These are phyloP conservation scores for Tylopilus sp. DNA, from an alignment of 1,284 basidiomycete species.

Conservation along the genomic window DNA sequence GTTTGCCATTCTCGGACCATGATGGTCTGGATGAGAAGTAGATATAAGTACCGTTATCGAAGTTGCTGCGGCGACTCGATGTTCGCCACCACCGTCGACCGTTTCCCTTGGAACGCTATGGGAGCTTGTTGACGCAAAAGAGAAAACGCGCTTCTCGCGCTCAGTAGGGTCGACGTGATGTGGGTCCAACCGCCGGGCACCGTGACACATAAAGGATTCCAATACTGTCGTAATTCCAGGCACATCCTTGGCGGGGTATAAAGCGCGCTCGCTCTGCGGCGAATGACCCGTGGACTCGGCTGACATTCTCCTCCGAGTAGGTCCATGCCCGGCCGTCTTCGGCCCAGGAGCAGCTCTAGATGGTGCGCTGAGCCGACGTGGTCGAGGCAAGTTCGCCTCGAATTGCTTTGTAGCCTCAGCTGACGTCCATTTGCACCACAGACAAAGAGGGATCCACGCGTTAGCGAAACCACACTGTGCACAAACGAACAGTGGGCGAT, in stretches of 20 bases:
- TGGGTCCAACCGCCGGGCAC: conserved; percentile 17
- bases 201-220: conserved; percentile 33
- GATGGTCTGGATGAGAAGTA: conserved; percentile 23
- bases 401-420: conserved; percentile 51
- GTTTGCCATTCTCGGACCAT: conserved; percentile 22
- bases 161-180: conserved; percentile 23
- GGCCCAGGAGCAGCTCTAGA: conserved; percentile 34
- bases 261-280: conserved; percentile 29
- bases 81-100: conserved; percentile 36
- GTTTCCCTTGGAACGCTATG: conserved; percentile 27
- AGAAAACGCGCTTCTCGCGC: conserved; percentile 2
- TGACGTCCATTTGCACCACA: conserved; percentile 67
- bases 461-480: conserved; percentile 63
- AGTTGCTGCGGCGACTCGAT: conserved; percentile 44
- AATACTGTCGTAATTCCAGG: conserved; percentile 43
- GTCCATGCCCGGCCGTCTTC: conserved; percentile 25
- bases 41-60: conserved; percentile 47
- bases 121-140: conserved; percentile 15
- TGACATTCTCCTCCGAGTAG: conserved; percentile 29
- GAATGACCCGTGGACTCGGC: conserved; percentile 32
- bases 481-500: conserved; percentile 63
- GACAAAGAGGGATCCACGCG: conserved; percentile 60
- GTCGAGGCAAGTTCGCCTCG: conserved; percentile 45
- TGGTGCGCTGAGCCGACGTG: conserved; percentile 54
- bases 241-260: conserved; percentile 21